These are phyloP conservation scores for Phytophthora litchii DNA, from an alignment of 352 stramenopile species.

Conservation along the genomic window DNA sequence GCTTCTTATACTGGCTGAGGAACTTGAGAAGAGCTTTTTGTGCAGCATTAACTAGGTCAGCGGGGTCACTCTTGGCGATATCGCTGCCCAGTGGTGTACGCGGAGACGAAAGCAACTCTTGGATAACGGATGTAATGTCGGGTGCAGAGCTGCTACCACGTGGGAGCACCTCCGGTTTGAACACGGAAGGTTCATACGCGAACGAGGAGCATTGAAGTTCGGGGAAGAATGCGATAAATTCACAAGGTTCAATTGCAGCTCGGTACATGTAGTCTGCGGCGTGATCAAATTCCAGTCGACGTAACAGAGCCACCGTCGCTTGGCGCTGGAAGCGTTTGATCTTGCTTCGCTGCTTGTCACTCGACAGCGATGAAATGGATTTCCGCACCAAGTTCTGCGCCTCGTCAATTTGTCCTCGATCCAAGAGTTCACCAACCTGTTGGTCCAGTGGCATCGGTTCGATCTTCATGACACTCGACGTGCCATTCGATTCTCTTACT, in stretches of 20 bases:
- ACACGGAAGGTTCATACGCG: constrained; percentile 80
- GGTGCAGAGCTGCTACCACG: constrained; percentile 73
- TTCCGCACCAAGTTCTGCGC: constrained; percentile 86
- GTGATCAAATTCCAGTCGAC: constrained; percentile 78
- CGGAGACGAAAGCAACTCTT: constrained; percentile 65
- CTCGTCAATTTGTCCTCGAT: constrained; percentile 87
- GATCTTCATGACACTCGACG: constrained; percentile 83
- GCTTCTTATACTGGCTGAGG: constrained; percentile 81
- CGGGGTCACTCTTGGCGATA: constrained; percentile 58
- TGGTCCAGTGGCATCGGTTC: constrained; percentile 88
- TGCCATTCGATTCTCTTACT: constrained; percentile 61
- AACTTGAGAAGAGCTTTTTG: constrained; percentile 85
- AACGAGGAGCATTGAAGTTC: constrained; percentile 83
- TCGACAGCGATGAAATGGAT: constrained; percentile 67
- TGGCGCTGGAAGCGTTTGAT: constrained; percentile 90
- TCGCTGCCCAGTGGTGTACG: constrained; percentile 55
- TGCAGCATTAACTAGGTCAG: constrained; percentile 60
- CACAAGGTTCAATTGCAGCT: constrained; percentile 81
- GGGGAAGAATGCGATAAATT: constrained; percentile 89
- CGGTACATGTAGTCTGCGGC: constrained; percentile 88
- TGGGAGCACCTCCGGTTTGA: constrained; percentile 85
- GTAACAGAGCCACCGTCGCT: constrained; percentile 76
- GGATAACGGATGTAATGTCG: constrained; percentile 80
- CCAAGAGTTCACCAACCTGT: constrained; percentile 83
- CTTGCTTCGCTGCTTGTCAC: constrained; percentile 88